Percentiles rank a stretch among this genome's conserved stretches.
Evolutionary conservation across 306 rosid genomes (phyloP).

Genomic region (Quercus rubra): DNA sequence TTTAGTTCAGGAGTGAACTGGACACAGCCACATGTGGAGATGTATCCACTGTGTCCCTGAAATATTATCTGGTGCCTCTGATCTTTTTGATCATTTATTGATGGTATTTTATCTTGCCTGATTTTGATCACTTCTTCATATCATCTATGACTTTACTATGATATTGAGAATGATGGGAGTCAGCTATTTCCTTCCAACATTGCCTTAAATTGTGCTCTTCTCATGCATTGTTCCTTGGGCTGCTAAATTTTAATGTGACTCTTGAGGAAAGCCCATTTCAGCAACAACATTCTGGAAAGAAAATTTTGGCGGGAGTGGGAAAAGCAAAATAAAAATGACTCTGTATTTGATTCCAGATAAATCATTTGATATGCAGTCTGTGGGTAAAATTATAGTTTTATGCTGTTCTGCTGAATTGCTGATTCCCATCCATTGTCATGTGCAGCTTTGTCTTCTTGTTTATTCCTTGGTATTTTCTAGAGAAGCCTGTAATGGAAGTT

Average conservation of each 20-base stretch:
- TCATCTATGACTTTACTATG: background rate
- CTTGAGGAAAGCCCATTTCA: background rate
- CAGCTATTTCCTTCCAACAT: background rate
- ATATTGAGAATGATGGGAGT: background rate
- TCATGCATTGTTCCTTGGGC: background rate
- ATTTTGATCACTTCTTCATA: background rate
- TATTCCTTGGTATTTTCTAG: slow-evolving; percentile 91
- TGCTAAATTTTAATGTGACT: background rate
- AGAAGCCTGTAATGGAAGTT: slow-evolving; percentile 78
- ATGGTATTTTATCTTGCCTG: background rate
- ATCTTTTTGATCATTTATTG: background rate
- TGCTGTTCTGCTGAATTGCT: slow-evolving; percentile 5
- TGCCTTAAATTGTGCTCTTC: background rate
- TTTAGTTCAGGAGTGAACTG: too few relatives aligned
- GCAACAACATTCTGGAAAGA: background rate
- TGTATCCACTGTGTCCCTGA: background rate
- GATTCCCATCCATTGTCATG: slow-evolving; percentile 11
- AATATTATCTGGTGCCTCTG: background rate
- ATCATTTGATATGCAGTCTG: background rate
- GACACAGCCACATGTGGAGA: too few relatives aligned
- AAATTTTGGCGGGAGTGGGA: background rate
- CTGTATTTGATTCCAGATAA: background rate
- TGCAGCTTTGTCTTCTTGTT: slow-evolving; percentile 90
- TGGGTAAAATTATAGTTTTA: background rate
- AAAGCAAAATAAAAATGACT: background rate